Conservation (phyloP, 2,329 filamentous ascomycete genomes). For the Diaporthe vexans region DNA sequence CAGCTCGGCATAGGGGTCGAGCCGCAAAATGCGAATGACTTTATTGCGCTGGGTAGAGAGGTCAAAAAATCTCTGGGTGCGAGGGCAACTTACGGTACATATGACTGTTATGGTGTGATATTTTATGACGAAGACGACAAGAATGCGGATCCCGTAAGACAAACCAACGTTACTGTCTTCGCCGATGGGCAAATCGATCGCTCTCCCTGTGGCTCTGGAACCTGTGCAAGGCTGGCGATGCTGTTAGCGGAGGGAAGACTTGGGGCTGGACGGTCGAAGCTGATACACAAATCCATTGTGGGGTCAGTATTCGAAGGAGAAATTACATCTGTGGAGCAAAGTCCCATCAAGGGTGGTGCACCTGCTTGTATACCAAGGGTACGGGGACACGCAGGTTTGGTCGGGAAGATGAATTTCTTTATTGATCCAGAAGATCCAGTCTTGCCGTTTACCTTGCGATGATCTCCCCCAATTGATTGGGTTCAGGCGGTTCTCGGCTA, state of each 20-base stretch:
- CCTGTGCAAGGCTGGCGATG: neutral
- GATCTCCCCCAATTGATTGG: neutral
- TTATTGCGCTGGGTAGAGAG: neutral
- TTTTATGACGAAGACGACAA: neutral
- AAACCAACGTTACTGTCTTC: neutral
- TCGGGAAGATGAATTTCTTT: neutral
- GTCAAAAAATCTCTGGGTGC: neutral
- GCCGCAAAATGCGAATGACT: neutral
- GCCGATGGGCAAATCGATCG: neutral
- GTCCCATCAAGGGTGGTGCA: neutral
- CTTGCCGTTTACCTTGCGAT: neutral
- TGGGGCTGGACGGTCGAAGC: neutral
- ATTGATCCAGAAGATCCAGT: neutral
- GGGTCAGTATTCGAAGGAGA: neutral
- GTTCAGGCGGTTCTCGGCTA: neutral
- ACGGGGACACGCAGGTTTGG: neutral
- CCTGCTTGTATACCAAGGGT: neutral
- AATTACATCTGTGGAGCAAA: neutral
- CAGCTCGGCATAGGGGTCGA: neutral
- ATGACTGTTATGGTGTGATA: neutral
- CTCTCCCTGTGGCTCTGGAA: neutral
- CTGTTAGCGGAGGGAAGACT: neutral
- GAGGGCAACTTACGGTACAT: neutral
- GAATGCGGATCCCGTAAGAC: neutral
- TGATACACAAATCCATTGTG: neutral